Evolutionary conservation across 2,329 filamentous ascomycete species (phyloP).

Genomic region (Sclerotinia spermophila): DNA sequence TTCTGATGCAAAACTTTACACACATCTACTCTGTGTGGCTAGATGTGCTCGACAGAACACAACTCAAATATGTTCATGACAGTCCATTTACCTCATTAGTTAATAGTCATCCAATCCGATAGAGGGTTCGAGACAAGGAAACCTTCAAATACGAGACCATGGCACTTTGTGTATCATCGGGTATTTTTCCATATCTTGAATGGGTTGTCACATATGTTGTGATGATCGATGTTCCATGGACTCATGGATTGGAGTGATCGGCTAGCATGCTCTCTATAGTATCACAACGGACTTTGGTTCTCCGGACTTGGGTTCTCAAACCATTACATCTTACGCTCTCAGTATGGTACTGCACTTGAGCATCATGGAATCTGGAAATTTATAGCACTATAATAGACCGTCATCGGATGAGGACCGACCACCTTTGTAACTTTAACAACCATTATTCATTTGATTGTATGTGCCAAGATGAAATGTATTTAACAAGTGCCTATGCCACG

Average conservation of each 20-base stretch:
- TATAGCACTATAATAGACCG: background rate
- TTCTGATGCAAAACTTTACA: background rate
- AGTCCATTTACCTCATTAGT: background rate
- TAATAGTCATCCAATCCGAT: background rate
- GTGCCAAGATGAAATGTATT: background rate
- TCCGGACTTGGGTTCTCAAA: background rate
- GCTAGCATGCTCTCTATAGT: background rate
- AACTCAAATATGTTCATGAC: background rate
- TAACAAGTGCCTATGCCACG: background rate
- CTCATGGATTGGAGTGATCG: background rate
- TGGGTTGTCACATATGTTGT: background rate
- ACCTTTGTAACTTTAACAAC: background rate
- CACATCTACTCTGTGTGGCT: background rate
- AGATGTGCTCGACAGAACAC: background rate
- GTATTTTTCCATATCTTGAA: background rate
- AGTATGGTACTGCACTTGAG: background rate
- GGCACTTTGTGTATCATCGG: background rate
- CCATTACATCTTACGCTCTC: background rate
- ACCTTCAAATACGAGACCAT: too few species aligned
- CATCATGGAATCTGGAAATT: background rate
- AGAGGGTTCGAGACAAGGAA: background rate
- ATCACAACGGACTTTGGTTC: background rate
- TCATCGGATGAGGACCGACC: background rate
- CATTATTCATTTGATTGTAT: background rate
- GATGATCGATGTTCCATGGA: background rate